A percentile compares a stretch with the other conserved stretches of the same genome.
phyloP scores from a whole-genome alignment of 2,329 filamentous ascomycete species.

The Cladophialophora psammophila region DNA sequence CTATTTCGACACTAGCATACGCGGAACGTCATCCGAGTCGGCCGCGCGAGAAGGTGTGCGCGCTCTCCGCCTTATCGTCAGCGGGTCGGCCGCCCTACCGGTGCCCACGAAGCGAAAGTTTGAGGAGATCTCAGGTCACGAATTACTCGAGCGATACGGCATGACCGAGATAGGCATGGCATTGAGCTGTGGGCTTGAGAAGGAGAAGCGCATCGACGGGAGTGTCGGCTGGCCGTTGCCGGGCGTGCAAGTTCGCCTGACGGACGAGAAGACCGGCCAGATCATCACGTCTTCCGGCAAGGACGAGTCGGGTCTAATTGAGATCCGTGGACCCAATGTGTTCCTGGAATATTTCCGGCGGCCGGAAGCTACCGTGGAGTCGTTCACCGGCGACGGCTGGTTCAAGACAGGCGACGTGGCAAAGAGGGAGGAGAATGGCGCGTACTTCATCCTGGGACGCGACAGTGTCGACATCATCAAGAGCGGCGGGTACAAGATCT shows the following conservation, averaged over 20 bases:
- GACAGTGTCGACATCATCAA: conserved; percentile 96
- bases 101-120: conserved; percentile 53
- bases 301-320: conserved; percentile 53
- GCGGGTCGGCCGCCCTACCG: conserved; percentile 53
- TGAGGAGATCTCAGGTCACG: conserved; percentile 51
- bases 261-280: conserved; percentile 49
- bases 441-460: conserved; percentile 92
- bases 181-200: conserved; percentile 83
- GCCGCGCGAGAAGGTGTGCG: conserved; percentile 41
- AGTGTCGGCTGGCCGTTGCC: conserved; percentile 63
- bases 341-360: conserved; percentile 50
- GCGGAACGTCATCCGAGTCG: conserved; percentile 45
- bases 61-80: conserved; percentile 49
- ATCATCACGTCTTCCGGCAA: conserved; percentile 41
- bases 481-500: conserved; percentile 89
- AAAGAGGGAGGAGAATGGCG: conserved; percentile 77
- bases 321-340: conserved; percentile 52
- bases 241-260: conserved; percentile 56
- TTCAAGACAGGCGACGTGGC: conserved; percentile 98
- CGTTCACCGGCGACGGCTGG: conserved; percentile 70
- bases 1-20: conserved; percentile 52
- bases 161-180: conserved; percentile 99
- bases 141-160: conserved; percentile 58
- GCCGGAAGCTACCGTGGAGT: conserved; percentile 41
- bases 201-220: conserved; percentile 81